A percentile compares a stretch with the other conserved stretches of the same genome.
These are phyloP conservation scores for Alternaria ethzedia DNA, from an alignment of 2,329 filamentous ascomycete genomes.

Conservation along the genomic window DNA sequence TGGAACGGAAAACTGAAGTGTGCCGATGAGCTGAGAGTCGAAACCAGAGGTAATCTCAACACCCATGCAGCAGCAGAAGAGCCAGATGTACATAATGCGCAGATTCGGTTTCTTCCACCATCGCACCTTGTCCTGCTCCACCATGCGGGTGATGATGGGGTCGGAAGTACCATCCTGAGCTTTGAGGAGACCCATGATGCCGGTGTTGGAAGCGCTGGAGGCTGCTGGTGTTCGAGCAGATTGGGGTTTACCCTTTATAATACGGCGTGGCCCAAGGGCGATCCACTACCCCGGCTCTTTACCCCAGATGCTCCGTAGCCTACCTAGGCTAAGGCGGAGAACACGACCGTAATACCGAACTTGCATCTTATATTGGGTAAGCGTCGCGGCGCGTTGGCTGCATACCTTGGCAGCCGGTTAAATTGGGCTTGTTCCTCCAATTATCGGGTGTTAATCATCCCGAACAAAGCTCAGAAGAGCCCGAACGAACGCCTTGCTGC, in stretches of 20 bases:
- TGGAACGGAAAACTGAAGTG: constrained; percentile 42
- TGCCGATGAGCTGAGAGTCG: constrained; percentile 48
- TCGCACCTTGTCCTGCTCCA: constrained; percentile 49
- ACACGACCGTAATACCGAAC: constrained; percentile 35
- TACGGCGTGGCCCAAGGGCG: not conserved
- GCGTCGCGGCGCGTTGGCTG: constrained; percentile 29
- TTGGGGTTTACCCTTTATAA: constrained; percentile 32
- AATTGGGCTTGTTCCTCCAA: constrained; percentile 30
- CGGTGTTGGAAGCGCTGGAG: constrained; percentile 16
- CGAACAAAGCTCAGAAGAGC: constrained; percentile 17
- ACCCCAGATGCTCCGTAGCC: constrained; percentile 30
- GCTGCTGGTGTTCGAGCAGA: constrained; percentile 16
- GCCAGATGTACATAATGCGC: constrained; percentile 46
- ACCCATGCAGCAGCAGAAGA: constrained; percentile 48
- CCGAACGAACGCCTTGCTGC: constrained; percentile 9
- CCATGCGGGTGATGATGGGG: constrained; percentile 53
- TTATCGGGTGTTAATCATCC: constrained; percentile 19
- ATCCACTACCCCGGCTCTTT: constrained; percentile 27
- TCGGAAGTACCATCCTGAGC: constrained; percentile 41
- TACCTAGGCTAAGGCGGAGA: constrained; percentile 29
- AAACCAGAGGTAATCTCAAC: constrained; percentile 50
- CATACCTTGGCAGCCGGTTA: constrained; percentile 33
- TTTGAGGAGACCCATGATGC: constrained; percentile 37
- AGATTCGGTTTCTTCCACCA: constrained; percentile 54
- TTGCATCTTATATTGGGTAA: constrained; percentile 25